These are phyloP conservation scores for Myxozyma mucilagina DNA, from an alignment of 805 yeast species.

Conservation along the genomic window DNA sequence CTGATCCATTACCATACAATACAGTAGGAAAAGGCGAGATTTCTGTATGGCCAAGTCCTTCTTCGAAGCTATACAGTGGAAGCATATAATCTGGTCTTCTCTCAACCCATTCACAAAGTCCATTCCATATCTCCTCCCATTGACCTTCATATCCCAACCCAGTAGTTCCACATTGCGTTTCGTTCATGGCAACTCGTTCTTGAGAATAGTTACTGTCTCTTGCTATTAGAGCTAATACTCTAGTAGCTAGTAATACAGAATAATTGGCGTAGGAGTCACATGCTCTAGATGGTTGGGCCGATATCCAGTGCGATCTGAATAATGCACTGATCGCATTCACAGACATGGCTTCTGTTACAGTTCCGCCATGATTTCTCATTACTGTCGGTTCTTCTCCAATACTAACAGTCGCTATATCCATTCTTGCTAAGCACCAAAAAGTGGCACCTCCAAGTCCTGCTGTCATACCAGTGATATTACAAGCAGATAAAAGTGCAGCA, in stretches of 20 bases:
- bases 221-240: slow-evolving; percentile 43
- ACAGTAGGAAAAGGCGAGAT: slow-evolving; percentile 44
- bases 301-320: slow-evolving; percentile 1
- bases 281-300: slow-evolving; percentile 30
- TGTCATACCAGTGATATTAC: slow-evolving; percentile 45
- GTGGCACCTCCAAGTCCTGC: slow-evolving; percentile 43
- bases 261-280: slow-evolving; percentile 47
- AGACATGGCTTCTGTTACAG: slow-evolving; percentile 6
- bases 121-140: slow-evolving; percentile 48
- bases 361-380: slow-evolving; percentile 38
- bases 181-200: background rate
- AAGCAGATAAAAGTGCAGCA: slow-evolving; percentile 43
- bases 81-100: slow-evolving; percentile 44
- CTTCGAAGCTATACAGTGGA: slow-evolving; percentile 40
- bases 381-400: slow-evolving; percentile 45
- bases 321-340: slow-evolving; percentile 41
- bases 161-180: slow-evolving; percentile 5
- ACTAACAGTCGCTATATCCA: slow-evolving; percentile 45
- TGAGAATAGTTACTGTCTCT: slow-evolving; percentile 31
- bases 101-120: slow-evolving; percentile 44
- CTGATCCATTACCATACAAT: slow-evolving; percentile 43
- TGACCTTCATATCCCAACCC: slow-evolving; percentile 39
- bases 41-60: slow-evolving; percentile 7
- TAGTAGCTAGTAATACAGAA: slow-evolving; percentile 44
- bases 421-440: slow-evolving; percentile 49